These are phyloP conservation scores for Calonectria hawksworthii DNA, from an alignment of 2,329 filamentous ascomycete genomes.

Conservation along the genomic window DNA sequence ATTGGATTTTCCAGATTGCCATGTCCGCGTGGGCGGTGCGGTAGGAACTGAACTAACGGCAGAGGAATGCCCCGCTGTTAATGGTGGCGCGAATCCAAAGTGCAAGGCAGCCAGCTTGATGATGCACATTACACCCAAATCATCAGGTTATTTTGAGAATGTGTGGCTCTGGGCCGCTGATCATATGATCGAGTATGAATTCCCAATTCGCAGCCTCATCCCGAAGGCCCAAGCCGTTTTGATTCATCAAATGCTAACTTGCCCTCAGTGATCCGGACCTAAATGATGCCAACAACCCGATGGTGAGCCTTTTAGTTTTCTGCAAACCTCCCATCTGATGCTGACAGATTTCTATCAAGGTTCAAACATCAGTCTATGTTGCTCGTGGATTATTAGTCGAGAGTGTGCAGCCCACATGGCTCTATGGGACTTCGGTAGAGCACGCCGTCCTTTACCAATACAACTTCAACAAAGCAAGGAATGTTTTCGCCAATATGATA, in stretches of 20 bases:
- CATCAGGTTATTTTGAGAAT: not conserved
- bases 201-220: too few relatives aligned
- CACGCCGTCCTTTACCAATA: not conserved
- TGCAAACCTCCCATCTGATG: too few relatives aligned
- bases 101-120: not conserved
- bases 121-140: not conserved
- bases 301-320: too few relatives aligned
- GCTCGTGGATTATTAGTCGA: not conserved
- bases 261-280: too few relatives aligned
- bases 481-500: not conserved
- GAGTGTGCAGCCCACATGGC: not conserved
- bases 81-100: not conserved
- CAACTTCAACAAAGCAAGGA: not conserved
- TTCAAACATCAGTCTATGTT: not conserved
- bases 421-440: not conserved
- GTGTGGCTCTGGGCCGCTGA: not conserved
- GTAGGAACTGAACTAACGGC: not conserved
- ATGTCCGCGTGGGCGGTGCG: not conserved
- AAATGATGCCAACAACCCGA: too few relatives aligned
- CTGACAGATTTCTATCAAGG: not conserved
- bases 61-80: not conserved
- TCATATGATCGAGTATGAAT: not conserved
- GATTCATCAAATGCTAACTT: too few relatives aligned
- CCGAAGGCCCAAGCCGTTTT: too few relatives aligned
- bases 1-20: not conserved